Percentiles rank a stretch among this genome's conserved stretches.
Evolutionary conservation across 2,329 filamentous ascomycete species (phyloP).

Genomic region (Emergomyces africanus): DNA sequence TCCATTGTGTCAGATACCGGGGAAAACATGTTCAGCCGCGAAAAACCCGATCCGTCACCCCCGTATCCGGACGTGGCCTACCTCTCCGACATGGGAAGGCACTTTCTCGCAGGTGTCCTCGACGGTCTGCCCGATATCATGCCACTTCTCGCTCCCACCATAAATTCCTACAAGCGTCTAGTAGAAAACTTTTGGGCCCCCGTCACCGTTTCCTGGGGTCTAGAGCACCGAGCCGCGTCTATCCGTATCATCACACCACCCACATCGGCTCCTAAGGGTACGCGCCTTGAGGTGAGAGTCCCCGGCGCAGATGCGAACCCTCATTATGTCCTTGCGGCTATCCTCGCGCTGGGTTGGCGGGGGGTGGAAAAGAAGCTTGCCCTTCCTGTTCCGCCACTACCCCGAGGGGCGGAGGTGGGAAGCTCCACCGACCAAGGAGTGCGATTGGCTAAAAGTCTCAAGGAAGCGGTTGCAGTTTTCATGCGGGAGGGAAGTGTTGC

Average conservation of each 20-base stretch:
- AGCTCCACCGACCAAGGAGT: slow-evolving; percentile 57
- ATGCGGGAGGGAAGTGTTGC: slow-evolving; percentile 68
- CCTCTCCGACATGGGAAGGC: slow-evolving; percentile 76
- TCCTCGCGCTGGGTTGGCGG: slow-evolving; percentile 78
- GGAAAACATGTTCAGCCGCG: slow-evolving; percentile 71
- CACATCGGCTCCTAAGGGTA: slow-evolving; percentile 70
- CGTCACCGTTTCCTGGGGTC: slow-evolving; percentile 91
- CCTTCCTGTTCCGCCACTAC: slow-evolving; percentile 68
- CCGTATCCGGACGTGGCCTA: slow-evolving; percentile 62
- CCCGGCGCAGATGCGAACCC: slow-evolving; percentile 91
- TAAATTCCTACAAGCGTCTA: slow-evolving; percentile 96
- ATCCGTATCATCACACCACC: slow-evolving; percentile 84
- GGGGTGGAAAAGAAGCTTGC: slow-evolving; percentile 86
- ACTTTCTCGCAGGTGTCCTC: slow-evolving; percentile 85
- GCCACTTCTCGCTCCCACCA: slow-evolving; percentile 84
- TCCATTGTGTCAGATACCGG: slow-evolving; percentile 71
- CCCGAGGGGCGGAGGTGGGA: slow-evolving; percentile 73
- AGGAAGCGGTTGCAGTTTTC: slow-evolving; percentile 72
- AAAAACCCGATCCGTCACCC: slow-evolving; percentile 56
- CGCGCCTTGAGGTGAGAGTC: slow-evolving; percentile 83
- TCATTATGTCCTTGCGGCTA: slow-evolving; percentile 71
- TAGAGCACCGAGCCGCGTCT: slow-evolving; percentile 87
- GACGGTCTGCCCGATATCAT: slow-evolving; percentile 88
- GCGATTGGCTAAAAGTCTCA: slow-evolving; percentile 69
- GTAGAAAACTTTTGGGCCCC: slow-evolving; percentile 99